phyloP scores from a whole-genome alignment of 2,329 filamentous ascomycete genomes.

The Lachnellula arida region DNA sequence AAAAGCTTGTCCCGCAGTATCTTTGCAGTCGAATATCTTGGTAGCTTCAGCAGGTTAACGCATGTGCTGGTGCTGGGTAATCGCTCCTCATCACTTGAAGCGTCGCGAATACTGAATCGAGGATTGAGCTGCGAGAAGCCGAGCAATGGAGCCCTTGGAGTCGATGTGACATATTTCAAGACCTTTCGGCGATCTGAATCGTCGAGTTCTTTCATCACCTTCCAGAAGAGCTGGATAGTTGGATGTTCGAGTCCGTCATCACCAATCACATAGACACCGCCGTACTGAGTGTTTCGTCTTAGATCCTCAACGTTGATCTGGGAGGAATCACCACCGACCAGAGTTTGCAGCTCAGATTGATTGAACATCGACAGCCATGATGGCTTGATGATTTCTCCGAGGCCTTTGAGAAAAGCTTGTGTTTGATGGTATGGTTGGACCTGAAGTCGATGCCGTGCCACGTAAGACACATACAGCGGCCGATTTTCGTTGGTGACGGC shows the following conservation, averaged over 20 bases:
- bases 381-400: conserved; percentile 83
- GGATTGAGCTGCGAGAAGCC: conserved; percentile 86
- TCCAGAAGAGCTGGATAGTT: conserved; percentile 84
- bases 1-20: conserved; percentile 74
- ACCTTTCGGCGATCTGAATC: conserved; percentile 79
- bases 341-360: conserved; percentile 85
- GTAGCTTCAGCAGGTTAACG: conserved; percentile 90
- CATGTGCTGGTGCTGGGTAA: conserved; percentile 94
- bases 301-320: conserved; percentile 86
- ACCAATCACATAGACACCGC: conserved; percentile 84
- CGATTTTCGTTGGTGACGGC: conserved; percentile 88
- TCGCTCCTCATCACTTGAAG: conserved; percentile 67
- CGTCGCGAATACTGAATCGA: conserved; percentile 84
- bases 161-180: conserved; percentile 92
- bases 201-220: conserved; percentile 70
- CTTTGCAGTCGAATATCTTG: conserved; percentile 65
- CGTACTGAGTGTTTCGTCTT: conserved; percentile 77
- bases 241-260: conserved; percentile 83
- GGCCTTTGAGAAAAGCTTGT: conserved; percentile 77
- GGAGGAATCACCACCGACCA: conserved; percentile 82
- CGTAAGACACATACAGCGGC: conserved; percentile 88
- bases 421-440: conserved; percentile 78
- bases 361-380: conserved; percentile 99
- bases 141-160: conserved; percentile 80
- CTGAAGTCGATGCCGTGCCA: conserved; percentile 81